Evolutionary conservation across 1,284 basidiomycete species (phyloP).

Genomic region (Melanopsichium pennsylvanicum): DNA sequence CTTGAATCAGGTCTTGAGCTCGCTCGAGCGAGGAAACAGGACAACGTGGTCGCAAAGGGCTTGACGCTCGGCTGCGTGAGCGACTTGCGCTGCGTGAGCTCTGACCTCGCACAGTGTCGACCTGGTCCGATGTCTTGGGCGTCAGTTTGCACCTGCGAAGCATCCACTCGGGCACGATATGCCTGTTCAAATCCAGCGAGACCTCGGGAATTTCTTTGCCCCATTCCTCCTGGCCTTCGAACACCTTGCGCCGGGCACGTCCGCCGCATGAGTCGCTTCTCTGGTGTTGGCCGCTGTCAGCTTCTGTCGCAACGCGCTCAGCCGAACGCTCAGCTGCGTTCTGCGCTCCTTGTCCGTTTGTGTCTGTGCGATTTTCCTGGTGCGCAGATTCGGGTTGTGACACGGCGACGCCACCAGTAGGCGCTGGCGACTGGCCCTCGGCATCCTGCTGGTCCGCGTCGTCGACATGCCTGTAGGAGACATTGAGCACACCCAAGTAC

Average conservation of each 20-base stretch:
- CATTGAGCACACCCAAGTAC: slow-evolving; percentile 97
- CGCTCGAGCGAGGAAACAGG: slow-evolving; percentile 19
- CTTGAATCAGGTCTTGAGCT: too few relatives aligned
- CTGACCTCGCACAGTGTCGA: slow-evolving; percentile 1
- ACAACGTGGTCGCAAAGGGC: slow-evolving; percentile 5
- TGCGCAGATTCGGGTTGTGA: neutral
- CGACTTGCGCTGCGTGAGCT: slow-evolving; percentile 12
- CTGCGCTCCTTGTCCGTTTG: neutral
- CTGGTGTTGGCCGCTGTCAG: slow-evolving; percentile 1
- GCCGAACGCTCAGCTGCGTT: slow-evolving; percentile 1
- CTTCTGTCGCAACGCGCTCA: neutral
- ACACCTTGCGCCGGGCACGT: slow-evolving; percentile 51
- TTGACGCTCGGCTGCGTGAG: slow-evolving; percentile 28
- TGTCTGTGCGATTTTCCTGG: neutral
- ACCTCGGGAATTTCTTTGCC: slow-evolving; percentile 73
- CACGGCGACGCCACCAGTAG: neutral
- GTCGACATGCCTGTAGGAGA: slow-evolving; percentile 74
- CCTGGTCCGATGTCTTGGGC: neutral
- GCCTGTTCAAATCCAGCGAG: slow-evolving; percentile 86
- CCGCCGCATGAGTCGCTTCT: slow-evolving; percentile 15
- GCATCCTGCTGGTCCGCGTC: slow-evolving; percentile 8
- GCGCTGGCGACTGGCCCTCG: neutral
- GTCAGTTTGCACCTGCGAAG: slow-evolving; percentile 61
- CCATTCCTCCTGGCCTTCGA: slow-evolving; percentile 59
- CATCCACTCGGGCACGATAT: slow-evolving; percentile 95